Conservation (phyloP, 2,329 filamentous ascomycete species). For the Stromatinia cepivora region DNA sequence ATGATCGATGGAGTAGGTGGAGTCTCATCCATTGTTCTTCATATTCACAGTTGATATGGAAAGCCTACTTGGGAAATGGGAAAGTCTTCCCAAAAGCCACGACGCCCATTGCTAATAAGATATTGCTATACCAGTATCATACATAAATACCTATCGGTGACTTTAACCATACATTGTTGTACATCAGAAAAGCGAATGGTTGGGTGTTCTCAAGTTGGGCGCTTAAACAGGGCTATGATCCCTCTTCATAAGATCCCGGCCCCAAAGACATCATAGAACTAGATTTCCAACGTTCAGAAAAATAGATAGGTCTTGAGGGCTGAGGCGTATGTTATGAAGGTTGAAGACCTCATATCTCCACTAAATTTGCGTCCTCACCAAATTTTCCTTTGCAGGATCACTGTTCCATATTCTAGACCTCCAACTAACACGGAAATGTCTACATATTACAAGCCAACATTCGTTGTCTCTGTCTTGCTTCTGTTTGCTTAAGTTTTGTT, state of each 20-base stretch:
- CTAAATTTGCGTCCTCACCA: constrained; percentile 5
- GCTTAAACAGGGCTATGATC: constrained; percentile 16
- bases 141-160: not conserved
- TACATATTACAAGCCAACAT: constrained; percentile 17
- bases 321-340: not conserved
- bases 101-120: not conserved
- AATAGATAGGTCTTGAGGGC: not conserved
- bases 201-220: constrained; percentile 9
- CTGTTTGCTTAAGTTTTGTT: constrained; percentile 16
- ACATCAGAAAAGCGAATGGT: not conserved
- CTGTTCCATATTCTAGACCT: constrained; percentile 9
- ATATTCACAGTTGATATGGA: not conserved
- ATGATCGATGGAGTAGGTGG: not conserved
- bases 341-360: constrained; percentile 11
- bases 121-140: not conserved
- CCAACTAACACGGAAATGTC: constrained; percentile 2
- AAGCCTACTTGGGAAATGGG: not conserved
- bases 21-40: not conserved
- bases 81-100: not conserved
- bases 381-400: not conserved
- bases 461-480: not conserved
- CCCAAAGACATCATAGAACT: not conserved
- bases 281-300: not conserved
- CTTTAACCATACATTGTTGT: not conserved
- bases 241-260: not conserved